A percentile compares a stretch with the other conserved stretches of the same genome.
Conservation (phyloP, 768 basidiomycete species). For the Cantharellus anzutake region DNA sequence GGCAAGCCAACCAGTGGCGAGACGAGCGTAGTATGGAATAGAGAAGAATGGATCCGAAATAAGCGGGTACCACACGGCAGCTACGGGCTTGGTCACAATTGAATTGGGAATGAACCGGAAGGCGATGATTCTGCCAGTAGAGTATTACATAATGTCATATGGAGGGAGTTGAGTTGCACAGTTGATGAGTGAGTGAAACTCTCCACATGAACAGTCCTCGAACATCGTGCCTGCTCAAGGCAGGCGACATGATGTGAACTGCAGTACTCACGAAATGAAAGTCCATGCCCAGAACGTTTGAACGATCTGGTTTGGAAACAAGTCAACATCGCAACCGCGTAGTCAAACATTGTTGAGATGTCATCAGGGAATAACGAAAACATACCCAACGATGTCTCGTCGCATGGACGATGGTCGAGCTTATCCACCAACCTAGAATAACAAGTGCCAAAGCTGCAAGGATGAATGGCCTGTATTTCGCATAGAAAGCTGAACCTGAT, state of each 20-base stretch:
- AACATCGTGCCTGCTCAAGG: neutral
- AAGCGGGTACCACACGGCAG: slow-evolving; percentile 45
- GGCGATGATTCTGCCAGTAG: slow-evolving; percentile 35
- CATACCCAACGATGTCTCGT: slow-evolving; percentile 60
- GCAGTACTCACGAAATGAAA: slow-evolving; percentile 40
- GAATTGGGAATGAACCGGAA: slow-evolving; percentile 71
- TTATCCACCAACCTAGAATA: slow-evolving; percentile 79
- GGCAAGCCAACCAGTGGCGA: slow-evolving; percentile 54
- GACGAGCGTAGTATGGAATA: slow-evolving; percentile 31
- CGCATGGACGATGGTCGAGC: slow-evolving; percentile 41
- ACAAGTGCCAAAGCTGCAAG: slow-evolving; percentile 33
- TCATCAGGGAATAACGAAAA: slow-evolving; percentile 7
- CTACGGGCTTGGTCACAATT: slow-evolving; percentile 49
- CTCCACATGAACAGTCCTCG: neutral
- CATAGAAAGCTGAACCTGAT: slow-evolving; percentile 2
- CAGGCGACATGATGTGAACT: neutral
- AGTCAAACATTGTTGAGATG: slow-evolving; percentile 1
- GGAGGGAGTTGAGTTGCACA: neutral
- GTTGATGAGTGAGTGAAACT: neutral
- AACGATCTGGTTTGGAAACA: slow-evolving; percentile 23
- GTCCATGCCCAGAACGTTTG: slow-evolving; percentile 73
- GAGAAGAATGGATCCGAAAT: slow-evolving; percentile 51
- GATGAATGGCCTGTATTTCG: slow-evolving; percentile 16
- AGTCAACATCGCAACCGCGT: slow-evolving; percentile 22
- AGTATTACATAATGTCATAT: neutral